Percentiles rank a stretch among this genome's conserved stretches.
Conservation (phyloP, 306 rosid genomes). For the Prunus mume region DNA sequence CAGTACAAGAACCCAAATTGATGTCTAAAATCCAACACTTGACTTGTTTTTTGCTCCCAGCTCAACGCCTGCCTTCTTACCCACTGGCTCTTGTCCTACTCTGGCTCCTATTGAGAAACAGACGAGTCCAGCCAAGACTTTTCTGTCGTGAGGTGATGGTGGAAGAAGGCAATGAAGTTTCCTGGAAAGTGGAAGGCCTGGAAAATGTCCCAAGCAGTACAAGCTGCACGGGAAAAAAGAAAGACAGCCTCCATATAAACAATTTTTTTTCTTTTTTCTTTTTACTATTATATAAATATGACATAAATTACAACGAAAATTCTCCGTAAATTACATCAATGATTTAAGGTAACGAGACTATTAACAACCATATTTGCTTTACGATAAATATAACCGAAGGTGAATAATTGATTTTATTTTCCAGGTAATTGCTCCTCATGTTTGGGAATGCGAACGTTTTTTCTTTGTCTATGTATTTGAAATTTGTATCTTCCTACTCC, state of each 20-base stretch:
- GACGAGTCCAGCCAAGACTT: neutral
- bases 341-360: too few relatives aligned
- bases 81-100: neutral
- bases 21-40: too few relatives aligned
- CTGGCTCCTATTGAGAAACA: neutral
- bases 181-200: neutral
- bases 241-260: neutral
- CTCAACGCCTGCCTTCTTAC: neutral
- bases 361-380: too few relatives aligned
- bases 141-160: neutral
- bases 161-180: neutral
- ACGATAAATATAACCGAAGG: too few relatives aligned
- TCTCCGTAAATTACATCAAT: too few relatives aligned
- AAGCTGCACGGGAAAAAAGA: neutral
- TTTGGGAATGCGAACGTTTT: too few relatives aligned
- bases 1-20: too few relatives aligned
- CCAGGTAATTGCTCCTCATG: too few relatives aligned
- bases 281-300: too few relatives aligned
- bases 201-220: neutral
- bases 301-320: too few relatives aligned
- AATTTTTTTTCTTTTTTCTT: too few relatives aligned
- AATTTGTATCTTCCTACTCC: neutral
- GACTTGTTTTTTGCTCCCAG: neutral
- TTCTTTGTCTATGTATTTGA: neutral
- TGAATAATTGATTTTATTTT: too few relatives aligned